Percentiles rank a stretch among this genome's conserved stretches.
These are phyloP conservation scores for Macrolepiota dolichaula DNA, from an alignment of 768 basidiomycete species.

Conservation along the genomic window DNA sequence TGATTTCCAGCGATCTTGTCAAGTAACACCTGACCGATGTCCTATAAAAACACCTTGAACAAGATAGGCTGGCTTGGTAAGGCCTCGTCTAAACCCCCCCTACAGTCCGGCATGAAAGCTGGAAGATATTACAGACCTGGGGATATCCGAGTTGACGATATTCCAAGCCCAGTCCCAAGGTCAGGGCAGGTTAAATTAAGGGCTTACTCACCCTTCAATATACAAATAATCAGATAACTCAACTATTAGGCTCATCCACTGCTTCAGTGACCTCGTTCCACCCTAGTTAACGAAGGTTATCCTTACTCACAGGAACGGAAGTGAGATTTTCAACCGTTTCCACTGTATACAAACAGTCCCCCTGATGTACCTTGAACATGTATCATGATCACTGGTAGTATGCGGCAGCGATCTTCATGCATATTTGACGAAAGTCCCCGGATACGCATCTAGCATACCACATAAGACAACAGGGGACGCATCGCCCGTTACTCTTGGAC, in stretches of 20 bases:
- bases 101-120: constrained; percentile 33
- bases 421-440: constrained; percentile 26
- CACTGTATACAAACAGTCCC: neutral
- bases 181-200: constrained; percentile 44
- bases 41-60: neutral
- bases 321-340: constrained; percentile 18
- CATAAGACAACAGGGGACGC: constrained; percentile 36
- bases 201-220: constrained; percentile 18
- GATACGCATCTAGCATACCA: constrained; percentile 26
- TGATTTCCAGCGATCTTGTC: neutral
- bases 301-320: constrained; percentile 24
- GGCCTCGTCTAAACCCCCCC: neutral
- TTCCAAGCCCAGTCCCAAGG: constrained; percentile 33
- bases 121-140: constrained; percentile 42
- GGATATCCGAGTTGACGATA: constrained; percentile 42
- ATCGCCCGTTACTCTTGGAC: constrained; percentile 41
- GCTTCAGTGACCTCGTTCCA: too few relatives aligned
- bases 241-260: neutral
- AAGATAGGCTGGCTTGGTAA: neutral
- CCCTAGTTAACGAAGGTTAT: neutral
- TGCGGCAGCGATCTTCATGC: constrained; percentile 50
- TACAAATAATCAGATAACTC: too few relatives aligned
- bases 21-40: neutral
- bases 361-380: neutral
- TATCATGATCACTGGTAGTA: constrained; percentile 21